Evolutionary conservation across 208 protist genomes (phyloP).

Genomic region (Trypanosoma vivax): DNA sequence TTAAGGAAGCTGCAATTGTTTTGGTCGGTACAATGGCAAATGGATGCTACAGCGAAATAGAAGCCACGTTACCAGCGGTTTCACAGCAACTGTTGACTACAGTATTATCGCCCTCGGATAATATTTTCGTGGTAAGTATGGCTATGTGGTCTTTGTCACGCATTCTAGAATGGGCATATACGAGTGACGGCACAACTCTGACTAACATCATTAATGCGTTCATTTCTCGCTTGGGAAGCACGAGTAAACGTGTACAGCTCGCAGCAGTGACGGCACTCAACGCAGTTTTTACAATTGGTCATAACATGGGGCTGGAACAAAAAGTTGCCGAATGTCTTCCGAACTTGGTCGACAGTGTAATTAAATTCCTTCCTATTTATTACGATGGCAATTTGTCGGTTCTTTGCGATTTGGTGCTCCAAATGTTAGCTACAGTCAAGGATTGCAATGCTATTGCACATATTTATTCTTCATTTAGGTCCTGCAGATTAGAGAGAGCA

Average conservation of each 20-base stretch:
- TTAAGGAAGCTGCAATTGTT: slow-evolving; percentile 68
- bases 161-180: slow-evolving; percentile 38
- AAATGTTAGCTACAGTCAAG: slow-evolving; percentile 18
- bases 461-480: slow-evolving; percentile 35
- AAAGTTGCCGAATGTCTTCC: slow-evolving; percentile 20
- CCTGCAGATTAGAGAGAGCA: slow-evolving; percentile 29
- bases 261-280: slow-evolving; percentile 62
- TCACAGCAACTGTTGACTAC: slow-evolving; percentile 41
- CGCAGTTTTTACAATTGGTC: slow-evolving; percentile 24
- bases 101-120: slow-evolving; percentile 34
- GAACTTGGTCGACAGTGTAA: slow-evolving; percentile 27
- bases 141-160: slow-evolving; percentile 77
- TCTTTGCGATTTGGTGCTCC: slow-evolving; percentile 41
- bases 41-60: slow-evolving; percentile 55
- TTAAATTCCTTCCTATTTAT: slow-evolving; percentile 67
- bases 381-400: slow-evolving; percentile 59
- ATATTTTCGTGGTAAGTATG: slow-evolving; percentile 84
- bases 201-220: slow-evolving; percentile 32
- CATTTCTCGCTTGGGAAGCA: slow-evolving; percentile 48
- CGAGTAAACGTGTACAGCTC: slow-evolving; percentile 74
- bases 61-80: slow-evolving; percentile 24
- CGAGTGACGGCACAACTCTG: slow-evolving; percentile 22
- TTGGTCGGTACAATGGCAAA: slow-evolving; percentile 66
- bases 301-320: slow-evolving; percentile 26
- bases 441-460: slow-evolving; percentile 8